phyloP scores from a whole-genome alignment of 768 basidiomycete genomes.

The Russula dissimulans region DNA sequence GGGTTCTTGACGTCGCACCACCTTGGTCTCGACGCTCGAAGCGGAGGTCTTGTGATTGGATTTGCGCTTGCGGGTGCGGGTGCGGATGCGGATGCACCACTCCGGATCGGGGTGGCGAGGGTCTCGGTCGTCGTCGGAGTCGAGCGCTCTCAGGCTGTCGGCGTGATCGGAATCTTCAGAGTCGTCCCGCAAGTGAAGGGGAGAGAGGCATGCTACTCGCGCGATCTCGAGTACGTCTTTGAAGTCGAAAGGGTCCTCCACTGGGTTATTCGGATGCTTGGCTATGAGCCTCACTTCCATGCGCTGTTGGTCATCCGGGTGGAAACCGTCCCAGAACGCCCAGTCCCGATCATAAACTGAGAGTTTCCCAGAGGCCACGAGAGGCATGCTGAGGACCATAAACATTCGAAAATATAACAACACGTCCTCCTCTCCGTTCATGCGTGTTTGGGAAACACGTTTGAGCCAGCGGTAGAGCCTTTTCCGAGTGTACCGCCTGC shows the following conservation, averaged over 20 bases:
- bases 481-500: background rate
- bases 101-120: too few species aligned
- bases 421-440: background rate
- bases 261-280: background rate
- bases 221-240: background rate
- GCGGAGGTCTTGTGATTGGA: too few species aligned
- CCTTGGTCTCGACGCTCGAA: too few species aligned
- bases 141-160: too few species aligned
- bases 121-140: too few species aligned
- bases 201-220: too few species aligned
- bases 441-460: background rate
- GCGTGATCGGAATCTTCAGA: too few species aligned
- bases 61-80: too few species aligned
- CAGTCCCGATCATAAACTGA: background rate
- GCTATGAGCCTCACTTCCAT: background rate
- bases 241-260: background rate
- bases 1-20: too few species aligned
- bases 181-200: too few species aligned
- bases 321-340: background rate
- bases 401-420: background rate
- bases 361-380: background rate
- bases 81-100: too few species aligned
- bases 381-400: background rate
- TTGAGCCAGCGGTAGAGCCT: background rate
- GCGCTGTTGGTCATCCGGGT: background rate